These are phyloP conservation scores for Mortierella claussenii DNA, from an alignment of 192 early-diverging fungal species.

Conservation along the genomic window DNA sequence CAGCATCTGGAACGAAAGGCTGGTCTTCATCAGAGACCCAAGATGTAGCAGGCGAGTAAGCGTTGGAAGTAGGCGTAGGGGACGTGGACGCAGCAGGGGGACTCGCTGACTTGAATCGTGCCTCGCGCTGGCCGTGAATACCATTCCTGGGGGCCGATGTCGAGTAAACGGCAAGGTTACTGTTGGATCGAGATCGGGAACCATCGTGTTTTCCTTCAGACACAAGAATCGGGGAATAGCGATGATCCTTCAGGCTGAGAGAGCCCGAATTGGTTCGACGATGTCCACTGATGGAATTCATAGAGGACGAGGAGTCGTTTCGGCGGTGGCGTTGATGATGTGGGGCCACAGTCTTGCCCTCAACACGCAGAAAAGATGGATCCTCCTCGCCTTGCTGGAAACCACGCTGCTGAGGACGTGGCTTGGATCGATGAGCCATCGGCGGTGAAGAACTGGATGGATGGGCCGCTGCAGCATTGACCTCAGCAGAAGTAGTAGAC, in stretches of 20 bases:
- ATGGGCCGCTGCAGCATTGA: constrained; percentile 1
- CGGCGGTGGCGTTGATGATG: constrained; percentile 40
- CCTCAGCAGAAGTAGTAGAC: constrained; percentile 33
- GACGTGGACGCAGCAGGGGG: constrained; percentile 12
- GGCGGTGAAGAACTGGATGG: constrained; percentile 32
- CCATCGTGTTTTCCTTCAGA: constrained; percentile 33
- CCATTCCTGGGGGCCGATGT: constrained; percentile 10
- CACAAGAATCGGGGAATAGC: constrained; percentile 44
- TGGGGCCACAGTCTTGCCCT: constrained; percentile 16
- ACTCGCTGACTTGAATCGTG: constrained; percentile 42
- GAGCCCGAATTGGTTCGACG: constrained; percentile 48
- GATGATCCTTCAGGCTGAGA: constrained; percentile 38
- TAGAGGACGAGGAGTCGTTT: constrained; percentile 40
- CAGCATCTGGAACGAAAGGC: constrained; percentile 10
- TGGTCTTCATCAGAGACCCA: constrained; percentile 48
- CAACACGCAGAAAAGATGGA: constrained; percentile 5
- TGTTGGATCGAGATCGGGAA: constrained; percentile 45
- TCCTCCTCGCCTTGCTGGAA: constrained; percentile 31
- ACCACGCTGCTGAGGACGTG: constrained; percentile 17
- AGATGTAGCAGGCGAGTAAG: constrained; percentile 31
- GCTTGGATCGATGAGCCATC: constrained; percentile 20
- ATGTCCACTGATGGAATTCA: constrained; percentile 24
- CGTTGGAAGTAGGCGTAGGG: constrained; percentile 24
- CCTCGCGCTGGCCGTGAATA: constrained; percentile 15
- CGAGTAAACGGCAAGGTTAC: constrained; percentile 30